Base-by-base conservation (phyloP, 257 asterid genomes). In the Echites panduratus region DNA sequence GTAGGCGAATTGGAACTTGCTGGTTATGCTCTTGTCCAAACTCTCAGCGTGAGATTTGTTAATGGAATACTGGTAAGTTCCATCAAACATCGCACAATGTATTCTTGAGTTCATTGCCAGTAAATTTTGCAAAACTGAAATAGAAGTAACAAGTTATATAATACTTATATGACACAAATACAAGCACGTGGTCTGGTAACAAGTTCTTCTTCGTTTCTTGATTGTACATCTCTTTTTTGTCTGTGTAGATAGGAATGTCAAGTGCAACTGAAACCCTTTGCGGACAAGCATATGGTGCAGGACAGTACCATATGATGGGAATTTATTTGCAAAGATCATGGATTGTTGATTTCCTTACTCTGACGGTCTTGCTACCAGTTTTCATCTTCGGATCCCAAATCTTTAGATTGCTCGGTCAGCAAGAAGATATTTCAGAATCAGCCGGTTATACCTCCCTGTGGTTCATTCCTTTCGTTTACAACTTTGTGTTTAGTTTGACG, bases 241-340 rank as follows among this genome's bases (percentile, higher is more conserved):
- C 20, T 27, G 8, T 49, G 73, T 88, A 93, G 98, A 77, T 93
- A 72, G 98, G 98, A 73, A 93, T 93, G 98, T 90, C 98, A 8
- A 93, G 98, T 83, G 98, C 98, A 44, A 93, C 98, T 2, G 98
- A 93, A 75, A 93, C 98, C 20, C 93, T 93, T 0, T 93, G 98
- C 54, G 98, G 98, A 69, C 98, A 93, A 86, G 95, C 98, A 48
- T 90, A 35, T 68, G 98, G 98, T 59, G 98, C 98, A 43, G 90
- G 87, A 72, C 98, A 93, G 63, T 61, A 85, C 80, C 98, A 93
- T 65, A 93, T 93, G 98, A 84, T 93, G 95, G 97, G 98, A 0
- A 82, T 93, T 75, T 93, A 89, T 90, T 83, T 93, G 86, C 98
- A 93, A 73, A 77, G 98, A 49, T 93, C 98, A 12, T 93, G 98